A percentile compares a stretch with the other conserved stretches of the same genome.
These are phyloP conservation scores for Nannochloropsis oceanica DNA, from an alignment of 108 stramenopile species.

Conservation along the genomic window DNA sequence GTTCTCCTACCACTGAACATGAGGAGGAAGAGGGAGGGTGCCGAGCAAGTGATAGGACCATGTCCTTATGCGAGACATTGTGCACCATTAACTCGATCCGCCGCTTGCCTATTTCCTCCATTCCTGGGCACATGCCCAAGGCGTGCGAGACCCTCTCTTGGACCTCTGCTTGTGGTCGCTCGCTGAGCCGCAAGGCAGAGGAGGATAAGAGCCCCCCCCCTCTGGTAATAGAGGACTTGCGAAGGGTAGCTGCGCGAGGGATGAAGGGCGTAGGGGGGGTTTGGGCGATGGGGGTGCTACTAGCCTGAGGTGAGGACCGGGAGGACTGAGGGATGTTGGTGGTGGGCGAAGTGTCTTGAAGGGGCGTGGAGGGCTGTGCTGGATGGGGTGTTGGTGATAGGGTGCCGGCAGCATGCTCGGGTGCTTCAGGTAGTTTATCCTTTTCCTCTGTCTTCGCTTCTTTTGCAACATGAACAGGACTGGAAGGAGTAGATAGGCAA, in stretches of 20 bases:
- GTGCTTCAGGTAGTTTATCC: background rate
- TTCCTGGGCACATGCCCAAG: background rate
- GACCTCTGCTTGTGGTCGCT: background rate
- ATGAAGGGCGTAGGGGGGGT: background rate
- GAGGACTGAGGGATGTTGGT: background rate
- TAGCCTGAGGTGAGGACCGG: background rate
- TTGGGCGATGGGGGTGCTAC: background rate
- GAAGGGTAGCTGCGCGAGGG: background rate
- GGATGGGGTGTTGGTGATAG: too few species aligned
- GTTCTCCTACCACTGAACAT: background rate
- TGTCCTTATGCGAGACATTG: constrained; percentile 81
- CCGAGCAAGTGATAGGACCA: constrained; percentile 42
- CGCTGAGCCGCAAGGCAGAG: background rate
- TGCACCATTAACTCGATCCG: constrained; percentile 56
- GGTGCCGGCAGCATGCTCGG: too few species aligned
- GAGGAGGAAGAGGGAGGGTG: background rate
- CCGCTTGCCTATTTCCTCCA: background rate
- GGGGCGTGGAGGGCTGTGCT: background rate
- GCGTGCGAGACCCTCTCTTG: background rate
- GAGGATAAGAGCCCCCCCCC: too few species aligned
- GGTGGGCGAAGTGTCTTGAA: background rate
- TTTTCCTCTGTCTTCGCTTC: background rate
- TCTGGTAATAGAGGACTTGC: too few species aligned
- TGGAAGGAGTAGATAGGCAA: background rate
- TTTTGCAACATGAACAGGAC: background rate